Evolutionary conservation across 441 rosid genomes (phyloP), one percentile per base, ranked within the genome.

Genomic region (Gossypium laxum): DNA sequence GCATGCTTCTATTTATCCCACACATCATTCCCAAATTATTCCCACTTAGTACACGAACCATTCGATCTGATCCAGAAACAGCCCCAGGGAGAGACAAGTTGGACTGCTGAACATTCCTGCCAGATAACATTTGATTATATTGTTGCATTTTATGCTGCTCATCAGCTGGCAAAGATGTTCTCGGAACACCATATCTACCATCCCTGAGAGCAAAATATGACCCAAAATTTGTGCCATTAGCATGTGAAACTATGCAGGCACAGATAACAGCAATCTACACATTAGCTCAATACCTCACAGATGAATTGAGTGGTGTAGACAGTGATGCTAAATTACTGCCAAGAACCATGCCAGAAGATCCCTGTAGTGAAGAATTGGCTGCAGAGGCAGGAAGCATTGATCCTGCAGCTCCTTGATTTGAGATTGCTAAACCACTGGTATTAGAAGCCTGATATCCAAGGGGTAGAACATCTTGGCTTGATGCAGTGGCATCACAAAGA

Each of bases 81-180:
- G 86, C 73, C 74, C 93, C 96, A 45, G 94, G 77, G 74, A 81
- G 85, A 77, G 97, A 75, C 83, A 89, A 63, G 80, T 81, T 91
- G 69, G 95, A 58, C 82, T 88, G 99, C 76, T 83, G 95, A 74
- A 87, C 69, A 69, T 85, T 85, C 85, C 97, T 86, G 72, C 81
- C 79, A 3, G 97, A 74, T 67, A 86, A 43, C 85, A 89, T 82
- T 76, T 87, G 98, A 83, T 85, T 88, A 77, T 76, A 80, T 56
- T 85, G 96, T 62, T 85, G 98, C 81, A 84, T 77, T 75, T 91
- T 81, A 62, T 90, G 96, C 72, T 89, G 97, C 82, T 96, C 97
- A 68, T 91, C 94, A 77, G 72, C 85, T 43, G 89, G 92, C 70
- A 87, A 79, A 78, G 97, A 75, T 70, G 92, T 77, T 80, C 90